Base-by-base conservation (phyloP, 2,329 filamentous ascomycete species). In the Didymosphaeria variabile region DNA sequence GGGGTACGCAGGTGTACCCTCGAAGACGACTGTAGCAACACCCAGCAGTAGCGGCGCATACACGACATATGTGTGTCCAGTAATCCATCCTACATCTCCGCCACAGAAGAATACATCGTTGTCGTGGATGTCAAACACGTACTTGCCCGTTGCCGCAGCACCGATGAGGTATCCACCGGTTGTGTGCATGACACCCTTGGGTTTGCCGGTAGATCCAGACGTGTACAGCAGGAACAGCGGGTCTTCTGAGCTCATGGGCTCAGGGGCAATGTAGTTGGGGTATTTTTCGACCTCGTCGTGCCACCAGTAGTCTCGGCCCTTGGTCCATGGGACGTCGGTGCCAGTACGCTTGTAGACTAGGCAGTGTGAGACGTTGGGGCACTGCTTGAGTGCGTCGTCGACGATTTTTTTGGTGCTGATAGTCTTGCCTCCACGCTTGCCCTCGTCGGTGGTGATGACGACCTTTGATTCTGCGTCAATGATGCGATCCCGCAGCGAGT, bases 371-470 rank as follows among this genome's bases (percentile, higher is more conserved):
- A 99, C 91, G 71, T 92, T 90, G 19, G 94, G 94, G 81, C 94
- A 98, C 81, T 97, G 93, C 85, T 95, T 97, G 63, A 99, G 87
- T 40, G 94, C 94, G 77, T 98, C 95, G 75, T 99, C 95, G 69
- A 98, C 95, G 77, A 99, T 98, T 85, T 97, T 97, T 89, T 99
- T 98, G 73, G 94, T 98, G 74, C 92, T 92, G 77, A 99, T 97
- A 73, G 96, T 81, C 86, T 98, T 99, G 79, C 95, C 95, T 72
- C 95, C 95, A 73, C 95, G 93, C 87, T 96, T 97, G 76, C 95
- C 95, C 86, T 99, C 95, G 78, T 99, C 95, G 1, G 93, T 91
- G 62, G 95, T 99, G 77, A 99, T 97, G 81, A 98, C 91, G 57
- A 98, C 92, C 83, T 91, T 97, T 79, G 91, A 94, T 70, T 92